Evolutionary conservation across 352 stramenopile genomes (phyloP).

Genomic region (Pythium guiyangense): DNA sequence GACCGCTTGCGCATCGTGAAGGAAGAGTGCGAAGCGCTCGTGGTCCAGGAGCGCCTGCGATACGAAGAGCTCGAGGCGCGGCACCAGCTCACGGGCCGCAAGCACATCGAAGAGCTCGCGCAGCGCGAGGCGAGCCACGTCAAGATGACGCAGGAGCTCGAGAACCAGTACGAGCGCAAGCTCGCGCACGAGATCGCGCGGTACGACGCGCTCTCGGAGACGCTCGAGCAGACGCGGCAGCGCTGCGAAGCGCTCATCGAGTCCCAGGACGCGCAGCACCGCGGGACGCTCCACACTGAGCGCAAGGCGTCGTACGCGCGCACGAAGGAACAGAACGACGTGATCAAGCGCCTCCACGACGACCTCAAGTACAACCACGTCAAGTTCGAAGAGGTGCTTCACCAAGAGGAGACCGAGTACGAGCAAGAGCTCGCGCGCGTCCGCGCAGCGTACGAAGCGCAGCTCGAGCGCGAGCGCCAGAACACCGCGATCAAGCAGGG

Average conservation of each 20-base stretch:
- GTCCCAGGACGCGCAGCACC: slow-evolving; percentile 62
- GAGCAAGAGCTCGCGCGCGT: slow-evolving; percentile 67
- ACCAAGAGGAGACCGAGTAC: slow-evolving; percentile 79
- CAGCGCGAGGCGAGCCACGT: slow-evolving; percentile 73
- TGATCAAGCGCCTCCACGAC: slow-evolving; percentile 83
- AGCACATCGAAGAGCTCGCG: slow-evolving; percentile 75
- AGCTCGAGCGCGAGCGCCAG: slow-evolving; percentile 67
- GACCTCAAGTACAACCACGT: slow-evolving; percentile 84
- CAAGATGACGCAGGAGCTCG: slow-evolving; percentile 84
- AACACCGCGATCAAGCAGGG: slow-evolving; percentile 80
- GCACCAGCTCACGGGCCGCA: slow-evolving; percentile 59
- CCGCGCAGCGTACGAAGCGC: slow-evolving; percentile 49
- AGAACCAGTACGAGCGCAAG: slow-evolving; percentile 92
- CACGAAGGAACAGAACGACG: slow-evolving; percentile 75
- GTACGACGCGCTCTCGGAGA: slow-evolving; percentile 87
- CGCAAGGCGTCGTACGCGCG: slow-evolving; percentile 56
- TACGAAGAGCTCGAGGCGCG: slow-evolving; percentile 79
- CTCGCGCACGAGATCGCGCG: slow-evolving; percentile 84
- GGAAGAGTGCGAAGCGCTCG: slow-evolving; percentile 69
- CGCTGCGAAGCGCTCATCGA: slow-evolving; percentile 86
- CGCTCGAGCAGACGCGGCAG: slow-evolving; percentile 86
- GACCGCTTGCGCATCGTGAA: slow-evolving; percentile 74
- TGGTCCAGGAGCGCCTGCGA: slow-evolving; percentile 65
- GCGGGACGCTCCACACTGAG: slow-evolving; percentile 57
- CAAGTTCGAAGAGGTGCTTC: slow-evolving; percentile 81